Percentiles rank a stretch among this genome's conserved stretches.
Conservation (phyloP, 805 yeast genomes). For the Saturnispora silvae region DNA sequence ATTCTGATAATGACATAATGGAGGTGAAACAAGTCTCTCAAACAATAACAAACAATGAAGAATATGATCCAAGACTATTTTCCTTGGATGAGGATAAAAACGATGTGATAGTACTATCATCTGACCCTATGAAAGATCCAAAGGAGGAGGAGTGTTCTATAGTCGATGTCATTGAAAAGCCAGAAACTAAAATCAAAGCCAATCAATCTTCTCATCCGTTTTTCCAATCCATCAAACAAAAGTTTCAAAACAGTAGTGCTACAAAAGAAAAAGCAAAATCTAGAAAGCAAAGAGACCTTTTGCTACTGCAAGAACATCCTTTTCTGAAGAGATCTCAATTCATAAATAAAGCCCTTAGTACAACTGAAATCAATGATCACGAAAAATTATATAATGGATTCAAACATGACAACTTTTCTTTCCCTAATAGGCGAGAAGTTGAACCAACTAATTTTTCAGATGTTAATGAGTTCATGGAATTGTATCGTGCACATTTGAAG, state of each 20-base stretch:
- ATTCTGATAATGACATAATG: not conserved
- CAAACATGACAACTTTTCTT: not conserved
- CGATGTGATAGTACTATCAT: too few species aligned
- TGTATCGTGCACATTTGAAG: constrained; percentile 5
- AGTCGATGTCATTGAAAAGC: not conserved
- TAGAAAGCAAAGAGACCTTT: not conserved
- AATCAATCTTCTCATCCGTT: constrained; percentile 11
- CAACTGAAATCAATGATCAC: not conserved
- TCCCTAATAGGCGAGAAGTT: not conserved
- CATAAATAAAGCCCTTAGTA: constrained; percentile 2
- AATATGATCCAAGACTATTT: not conserved
- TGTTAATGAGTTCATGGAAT: constrained; percentile 5
- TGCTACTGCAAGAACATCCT: constrained; percentile 3
- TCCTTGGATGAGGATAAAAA: not conserved
- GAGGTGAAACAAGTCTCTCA: constrained; percentile 1
- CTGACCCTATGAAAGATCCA: not conserved
- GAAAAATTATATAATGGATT: not conserved
- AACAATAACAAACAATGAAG: not conserved
- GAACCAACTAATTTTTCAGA: not conserved
- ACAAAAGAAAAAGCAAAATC: not conserved
- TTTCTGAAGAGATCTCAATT: constrained; percentile 4
- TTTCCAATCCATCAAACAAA: constrained; percentile 8
- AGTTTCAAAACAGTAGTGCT: not conserved
- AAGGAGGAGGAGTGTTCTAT: constrained; percentile 2
- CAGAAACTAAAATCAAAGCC: constrained; percentile 7